A percentile compares a stretch with the other conserved stretches of the same genome.
Evolutionary conservation across 345 rosid species (phyloP).

Genomic region (Reutealis trisperma): DNA sequence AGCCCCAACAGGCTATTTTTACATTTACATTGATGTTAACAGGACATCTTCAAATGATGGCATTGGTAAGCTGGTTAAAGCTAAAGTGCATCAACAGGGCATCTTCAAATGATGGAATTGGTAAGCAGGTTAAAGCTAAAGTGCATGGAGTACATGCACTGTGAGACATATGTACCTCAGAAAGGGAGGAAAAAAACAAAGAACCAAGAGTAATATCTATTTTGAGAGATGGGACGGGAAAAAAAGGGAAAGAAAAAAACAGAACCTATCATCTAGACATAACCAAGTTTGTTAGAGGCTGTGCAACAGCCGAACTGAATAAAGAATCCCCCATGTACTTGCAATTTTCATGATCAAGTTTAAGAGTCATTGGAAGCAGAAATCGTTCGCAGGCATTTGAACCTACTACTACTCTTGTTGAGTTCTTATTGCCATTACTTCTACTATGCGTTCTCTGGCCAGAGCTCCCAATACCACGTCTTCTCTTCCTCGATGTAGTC

Average conservation of each 20-base stretch:
- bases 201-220: not conserved
- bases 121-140: not conserved
- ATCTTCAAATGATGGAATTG: not conserved
- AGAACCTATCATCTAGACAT: conserved; percentile 58
- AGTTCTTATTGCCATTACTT: conserved; percentile 4
- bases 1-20: conserved; percentile 21
- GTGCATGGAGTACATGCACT: conserved; percentile 14
- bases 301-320: conserved; percentile 50
- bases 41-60: not conserved
- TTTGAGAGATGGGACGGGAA: not conserved
- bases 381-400: conserved; percentile 25
- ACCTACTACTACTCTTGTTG: conserved; percentile 2
- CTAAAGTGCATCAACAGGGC: conserved; percentile 13
- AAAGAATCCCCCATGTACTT: conserved; percentile 51
- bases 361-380: conserved; percentile 33
- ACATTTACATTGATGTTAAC: conserved; percentile 29
- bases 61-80: not conserved
- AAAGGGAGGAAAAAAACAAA: not conserved
- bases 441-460: conserved; percentile 28
- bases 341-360: conserved; percentile 67
- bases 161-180: not conserved
- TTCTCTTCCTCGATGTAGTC: conserved; percentile 64
- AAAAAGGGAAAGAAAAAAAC: conserved; percentile 6
- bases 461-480: conserved; percentile 35
- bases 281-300: conserved; percentile 55